Conservation (phyloP, 2,329 filamentous ascomycete species). For the Xylariomycetidae sp. region DNA sequence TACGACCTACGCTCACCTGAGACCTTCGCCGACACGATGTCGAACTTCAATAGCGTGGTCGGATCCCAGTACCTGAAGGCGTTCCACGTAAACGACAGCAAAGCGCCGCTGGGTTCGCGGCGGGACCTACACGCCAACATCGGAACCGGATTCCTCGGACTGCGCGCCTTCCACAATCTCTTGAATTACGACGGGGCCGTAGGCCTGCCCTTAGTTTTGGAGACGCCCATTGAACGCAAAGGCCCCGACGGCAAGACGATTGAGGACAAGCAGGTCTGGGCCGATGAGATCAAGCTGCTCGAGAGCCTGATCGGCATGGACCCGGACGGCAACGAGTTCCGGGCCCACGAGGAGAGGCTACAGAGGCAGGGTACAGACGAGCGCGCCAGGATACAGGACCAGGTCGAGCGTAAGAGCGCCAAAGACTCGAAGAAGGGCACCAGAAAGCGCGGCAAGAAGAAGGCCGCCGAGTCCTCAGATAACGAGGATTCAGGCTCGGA, state of each 20-base stretch:
- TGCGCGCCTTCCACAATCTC: slow-evolving; percentile 84
- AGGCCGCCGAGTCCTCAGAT: slow-evolving; percentile 13
- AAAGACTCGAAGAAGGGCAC: slow-evolving; percentile 45
- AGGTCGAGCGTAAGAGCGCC: slow-evolving; percentile 68
- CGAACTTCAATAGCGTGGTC: slow-evolving; percentile 69
- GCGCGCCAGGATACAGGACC: slow-evolving; percentile 67
- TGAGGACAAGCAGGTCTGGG: slow-evolving; percentile 83
- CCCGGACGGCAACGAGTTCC: slow-evolving; percentile 66
- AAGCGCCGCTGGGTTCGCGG: slow-evolving; percentile 75
- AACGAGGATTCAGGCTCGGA: slow-evolving; percentile 22
- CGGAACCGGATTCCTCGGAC: slow-evolving; percentile 85
- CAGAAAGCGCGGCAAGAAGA: slow-evolving; percentile 11
- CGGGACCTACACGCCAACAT: slow-evolving; percentile 95
- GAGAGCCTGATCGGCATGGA: slow-evolving; percentile 86
- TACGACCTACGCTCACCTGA: slow-evolving; percentile 78
- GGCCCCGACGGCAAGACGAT: slow-evolving; percentile 58
- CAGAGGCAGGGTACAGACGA: slow-evolving; percentile 63
- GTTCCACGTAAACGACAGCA: slow-evolving; percentile 91
- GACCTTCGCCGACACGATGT: slow-evolving; percentile 66
- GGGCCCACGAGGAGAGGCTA: slow-evolving; percentile 56
- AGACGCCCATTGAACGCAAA: slow-evolving; percentile 83
- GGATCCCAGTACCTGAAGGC: slow-evolving; percentile 74
- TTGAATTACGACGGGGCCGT: slow-evolving; percentile 77
- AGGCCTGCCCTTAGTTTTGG: slow-evolving; percentile 82
- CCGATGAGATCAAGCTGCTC: slow-evolving; percentile 87